Evolutionary conservation across 805 yeast species (phyloP).

Genomic region (Ogataea paradorogensis): DNA sequence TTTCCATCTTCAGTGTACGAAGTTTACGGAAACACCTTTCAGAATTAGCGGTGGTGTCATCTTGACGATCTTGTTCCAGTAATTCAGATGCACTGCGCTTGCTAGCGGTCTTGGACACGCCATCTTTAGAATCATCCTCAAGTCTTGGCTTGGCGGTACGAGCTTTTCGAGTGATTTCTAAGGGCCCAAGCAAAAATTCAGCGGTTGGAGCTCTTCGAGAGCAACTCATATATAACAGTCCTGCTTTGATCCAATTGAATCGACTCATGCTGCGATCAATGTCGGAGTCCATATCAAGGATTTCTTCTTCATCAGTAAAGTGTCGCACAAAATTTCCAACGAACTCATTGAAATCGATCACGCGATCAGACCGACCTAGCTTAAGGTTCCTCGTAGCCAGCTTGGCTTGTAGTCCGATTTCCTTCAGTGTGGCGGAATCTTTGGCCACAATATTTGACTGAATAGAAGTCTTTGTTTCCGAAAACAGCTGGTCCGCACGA

Average conservation of each 20-base stretch:
- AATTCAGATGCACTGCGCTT: constrained; percentile 52
- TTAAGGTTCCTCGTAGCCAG: constrained; percentile 60
- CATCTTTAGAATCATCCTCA: constrained; percentile 42
- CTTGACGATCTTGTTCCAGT: constrained; percentile 45
- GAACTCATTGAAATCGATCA: constrained; percentile 49
- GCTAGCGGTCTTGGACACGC: constrained; percentile 49
- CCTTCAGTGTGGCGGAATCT: constrained; percentile 63
- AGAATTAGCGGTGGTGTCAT: constrained; percentile 62
- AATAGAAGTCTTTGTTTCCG: constrained; percentile 36
- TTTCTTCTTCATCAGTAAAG: constrained; percentile 27
- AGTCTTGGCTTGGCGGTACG: constrained; percentile 33
- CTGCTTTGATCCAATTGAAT: constrained; percentile 61
- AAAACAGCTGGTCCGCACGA: constrained; percentile 46
- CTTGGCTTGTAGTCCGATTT: constrained; percentile 60
- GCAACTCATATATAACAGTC: constrained; percentile 45
- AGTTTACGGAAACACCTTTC: constrained; percentile 42
- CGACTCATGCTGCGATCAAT: constrained; percentile 25
- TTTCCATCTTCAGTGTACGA: constrained; percentile 33
- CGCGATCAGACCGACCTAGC: constrained; percentile 53
- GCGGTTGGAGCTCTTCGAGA: constrained; percentile 47
- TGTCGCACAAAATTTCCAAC: constrained; percentile 37
- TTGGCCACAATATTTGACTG: constrained; percentile 47
- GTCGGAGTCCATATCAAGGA: constrained; percentile 20
- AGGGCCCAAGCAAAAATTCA: constrained; percentile 71
- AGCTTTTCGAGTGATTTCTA: constrained; percentile 56